Base-by-base conservation (phyloP, 345 rosid genomes). In the Nasturtium officinale region DNA sequence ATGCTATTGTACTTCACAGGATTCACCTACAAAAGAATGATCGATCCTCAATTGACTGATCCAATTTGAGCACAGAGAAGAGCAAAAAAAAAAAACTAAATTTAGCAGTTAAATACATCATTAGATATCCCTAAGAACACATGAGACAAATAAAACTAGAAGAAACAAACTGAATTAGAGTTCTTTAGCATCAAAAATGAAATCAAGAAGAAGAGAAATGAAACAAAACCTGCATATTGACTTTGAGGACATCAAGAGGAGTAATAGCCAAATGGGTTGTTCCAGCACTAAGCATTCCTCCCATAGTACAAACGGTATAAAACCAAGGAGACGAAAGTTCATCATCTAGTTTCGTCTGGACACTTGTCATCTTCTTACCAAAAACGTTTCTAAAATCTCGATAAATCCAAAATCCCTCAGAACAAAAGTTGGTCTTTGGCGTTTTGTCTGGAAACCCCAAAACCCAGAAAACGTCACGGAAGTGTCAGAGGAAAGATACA, bases 241-340 rank as follows among this genome's bases (percentile, higher is more conserved):
- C 90, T 81, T 88, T 85, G 46, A 88, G 73, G 53, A 89, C 89
- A 79, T 87, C 89, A 43, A 87, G 88, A 79, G 95, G 95, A 17
- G 89, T 87, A 3, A 82, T 63, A 43, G 77, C 88, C 7, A 85
- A 77, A 79, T 85, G 91, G 17, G 88, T 79, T 6, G 87, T 82
- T 72, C 88, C 91, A 1, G 95, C 88, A 74, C 91, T 87, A 61
- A 89, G 77, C 84, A 87, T 85, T 60, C 91, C 91, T 74, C 85
- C 84, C 56, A 77, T 47, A 10, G 85, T 79, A 47, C 91, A 89
- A 53, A 89, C 58, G 9, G 82, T 52, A 47, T 81, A 87, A 37
- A 80, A 84, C 55, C 85, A 76, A 13, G 71, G 59, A 67, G 77
- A 72, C 4, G 81, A 66, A 47, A 72, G 60, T 3, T 73, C 70